These are phyloP conservation scores for Phytophthora palmivora DNA, from an alignment of 352 stramenopile genomes.

Conservation along the genomic window DNA sequence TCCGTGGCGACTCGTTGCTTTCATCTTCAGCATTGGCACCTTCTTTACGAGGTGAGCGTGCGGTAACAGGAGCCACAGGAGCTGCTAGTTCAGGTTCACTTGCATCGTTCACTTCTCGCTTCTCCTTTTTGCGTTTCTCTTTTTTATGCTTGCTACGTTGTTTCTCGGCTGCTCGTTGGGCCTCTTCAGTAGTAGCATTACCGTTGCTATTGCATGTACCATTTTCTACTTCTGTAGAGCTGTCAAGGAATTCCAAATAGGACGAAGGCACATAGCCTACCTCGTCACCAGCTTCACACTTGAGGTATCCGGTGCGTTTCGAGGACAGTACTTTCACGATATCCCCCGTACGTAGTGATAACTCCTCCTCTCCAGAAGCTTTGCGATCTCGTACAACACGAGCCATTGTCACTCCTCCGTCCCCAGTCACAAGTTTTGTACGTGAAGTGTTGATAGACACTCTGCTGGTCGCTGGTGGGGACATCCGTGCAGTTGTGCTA, in stretches of 20 bases:
- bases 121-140: slow-evolving; percentile 62
- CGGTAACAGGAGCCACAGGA: slow-evolving; percentile 7
- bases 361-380: slow-evolving; percentile 75
- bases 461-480: slow-evolving; percentile 32
- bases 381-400: slow-evolving; percentile 80
- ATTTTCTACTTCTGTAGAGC: slow-evolving; percentile 21
- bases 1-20: slow-evolving; percentile 54
- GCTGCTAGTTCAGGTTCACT: slow-evolving; percentile 51
- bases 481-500: slow-evolving; percentile 26
- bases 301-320: slow-evolving; percentile 86
- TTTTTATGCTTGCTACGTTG: slow-evolving; percentile 74
- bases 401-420: slow-evolving; percentile 45
- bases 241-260: slow-evolving; percentile 85
- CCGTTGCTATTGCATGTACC: not conserved
- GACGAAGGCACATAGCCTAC: slow-evolving; percentile 84
- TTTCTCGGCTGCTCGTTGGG: slow-evolving; percentile 50
- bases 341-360: slow-evolving; percentile 67
- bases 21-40: slow-evolving; percentile 36
- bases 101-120: slow-evolving; percentile 27
- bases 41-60: slow-evolving; percentile 54
- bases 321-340: slow-evolving; percentile 77
- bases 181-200: slow-evolving; percentile 25
- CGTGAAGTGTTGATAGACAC: slow-evolving; percentile 24
- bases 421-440: slow-evolving; percentile 22
- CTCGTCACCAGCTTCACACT: slow-evolving; percentile 77